These are phyloP conservation scores for Thalassiosira mediterranea DNA, from an alignment of 352 stramenopile genomes.

Conservation along the genomic window DNA sequence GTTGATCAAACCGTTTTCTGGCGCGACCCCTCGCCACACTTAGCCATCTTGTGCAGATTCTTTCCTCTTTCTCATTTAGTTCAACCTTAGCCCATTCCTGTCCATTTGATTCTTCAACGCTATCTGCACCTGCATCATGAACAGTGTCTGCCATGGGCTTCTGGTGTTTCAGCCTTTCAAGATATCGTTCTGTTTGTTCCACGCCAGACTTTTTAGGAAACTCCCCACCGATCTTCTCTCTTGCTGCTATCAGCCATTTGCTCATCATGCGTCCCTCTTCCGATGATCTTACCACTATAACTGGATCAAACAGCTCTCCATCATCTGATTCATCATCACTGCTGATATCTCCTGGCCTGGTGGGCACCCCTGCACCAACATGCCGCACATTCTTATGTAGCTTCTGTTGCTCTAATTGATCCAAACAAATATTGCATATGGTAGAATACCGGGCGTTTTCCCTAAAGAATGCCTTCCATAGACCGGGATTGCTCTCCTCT, in stretches of 20 bases:
- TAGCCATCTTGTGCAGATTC: conserved; percentile 76
- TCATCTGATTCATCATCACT: conserved; percentile 90
- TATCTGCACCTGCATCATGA: conserved; percentile 46
- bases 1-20: conserved; percentile 43
- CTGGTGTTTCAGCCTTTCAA: conserved; percentile 88
- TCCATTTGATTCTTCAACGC: too few relatives aligned
- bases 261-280: conserved; percentile 91
- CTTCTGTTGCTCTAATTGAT: conserved; percentile 66
- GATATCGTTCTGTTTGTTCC: conserved; percentile 91
- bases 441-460: conserved; percentile 92
- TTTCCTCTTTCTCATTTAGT: conserved; percentile 78
- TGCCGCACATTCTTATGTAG: conserved; percentile 68
- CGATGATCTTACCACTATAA: conserved; percentile 90
- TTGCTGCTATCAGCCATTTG: conserved; percentile 92
- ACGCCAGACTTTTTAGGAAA: conserved; percentile 89
- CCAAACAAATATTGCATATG: conserved; percentile 91
- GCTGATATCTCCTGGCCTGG: conserved; percentile 91
- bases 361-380: conserved; percentile 61
- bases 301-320: conserved; percentile 88
- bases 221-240: conserved; percentile 89
- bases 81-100: conserved; percentile 21
- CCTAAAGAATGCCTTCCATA: conserved; percentile 97
- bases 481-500: conserved; percentile 88
- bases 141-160: conserved; percentile 61
- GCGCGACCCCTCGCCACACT: conserved; percentile 86